These are phyloP conservation scores for Botrytis deweyae DNA, from an alignment of 2,329 filamentous ascomycete genomes.

Conservation along the genomic window DNA sequence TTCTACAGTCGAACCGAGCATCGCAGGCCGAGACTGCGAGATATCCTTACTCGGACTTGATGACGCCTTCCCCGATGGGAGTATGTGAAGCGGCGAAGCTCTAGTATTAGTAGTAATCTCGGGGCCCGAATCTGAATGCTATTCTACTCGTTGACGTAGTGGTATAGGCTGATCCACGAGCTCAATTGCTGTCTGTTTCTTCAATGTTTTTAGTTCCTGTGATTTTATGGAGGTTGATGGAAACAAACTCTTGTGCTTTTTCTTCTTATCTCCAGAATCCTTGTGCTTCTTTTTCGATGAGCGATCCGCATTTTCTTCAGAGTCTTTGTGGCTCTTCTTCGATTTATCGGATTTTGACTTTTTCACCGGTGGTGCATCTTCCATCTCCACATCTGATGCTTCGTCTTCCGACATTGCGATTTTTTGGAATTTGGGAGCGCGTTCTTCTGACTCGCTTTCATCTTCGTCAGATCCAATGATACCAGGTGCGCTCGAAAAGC, in stretches of 20 bases:
- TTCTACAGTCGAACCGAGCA: background rate
- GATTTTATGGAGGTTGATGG: background rate
- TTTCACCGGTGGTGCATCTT: slow-evolving; percentile 23
- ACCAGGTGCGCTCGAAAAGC: slow-evolving; percentile 50
- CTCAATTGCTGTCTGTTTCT: slow-evolving; percentile 9
- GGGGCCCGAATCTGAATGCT: slow-evolving; percentile 2
- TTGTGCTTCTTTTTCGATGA: slow-evolving; percentile 33
- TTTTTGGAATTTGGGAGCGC: slow-evolving; percentile 18
- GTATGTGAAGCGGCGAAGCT: background rate
- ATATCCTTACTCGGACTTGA: background rate
- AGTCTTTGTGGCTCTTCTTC: slow-evolving; percentile 21
- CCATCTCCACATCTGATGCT: slow-evolving; percentile 28
- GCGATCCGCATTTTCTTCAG: slow-evolving; percentile 16
- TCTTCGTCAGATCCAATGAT: slow-evolving; percentile 40
- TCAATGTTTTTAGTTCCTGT: slow-evolving; percentile 9
- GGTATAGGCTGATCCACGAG: slow-evolving; percentile 1
- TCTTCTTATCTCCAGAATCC: slow-evolving; percentile 28
- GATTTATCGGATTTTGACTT: slow-evolving; percentile 15
- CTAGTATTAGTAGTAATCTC: slow-evolving; percentile 9
- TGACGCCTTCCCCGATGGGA: background rate
- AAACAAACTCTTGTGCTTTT: slow-evolving; percentile 30
- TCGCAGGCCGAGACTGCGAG: background rate
- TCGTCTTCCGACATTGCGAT: slow-evolving; percentile 7
- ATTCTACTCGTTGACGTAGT: background rate
- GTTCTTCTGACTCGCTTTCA: slow-evolving; percentile 29